phyloP scores from a whole-genome alignment of 2,329 filamentous ascomycete species.

The Monilinia polystroma region DNA sequence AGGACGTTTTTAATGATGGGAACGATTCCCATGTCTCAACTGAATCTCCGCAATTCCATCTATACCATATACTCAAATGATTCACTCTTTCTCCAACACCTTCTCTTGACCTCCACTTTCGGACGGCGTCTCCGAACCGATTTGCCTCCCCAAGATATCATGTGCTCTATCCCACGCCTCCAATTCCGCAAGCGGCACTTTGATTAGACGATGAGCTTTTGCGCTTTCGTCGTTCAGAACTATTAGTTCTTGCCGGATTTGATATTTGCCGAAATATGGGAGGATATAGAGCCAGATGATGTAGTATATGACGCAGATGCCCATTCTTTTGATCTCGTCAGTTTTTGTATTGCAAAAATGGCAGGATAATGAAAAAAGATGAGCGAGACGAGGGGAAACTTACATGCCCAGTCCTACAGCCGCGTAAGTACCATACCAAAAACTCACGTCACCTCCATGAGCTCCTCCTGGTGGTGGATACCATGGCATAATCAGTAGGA shows the following conservation, averaged over 20 bases:
- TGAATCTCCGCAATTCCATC: not conserved
- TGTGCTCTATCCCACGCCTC: slow-evolving; percentile 58
- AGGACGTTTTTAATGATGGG: no score
- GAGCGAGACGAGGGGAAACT: slow-evolving; percentile 40
- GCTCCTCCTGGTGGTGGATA: slow-evolving; percentile 62
- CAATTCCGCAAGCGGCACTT: slow-evolving; percentile 52
- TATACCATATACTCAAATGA: no score
- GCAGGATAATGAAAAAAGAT: not conserved
- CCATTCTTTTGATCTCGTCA: slow-evolving; percentile 43
- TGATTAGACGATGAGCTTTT: slow-evolving; percentile 50
- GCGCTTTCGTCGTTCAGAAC: slow-evolving; percentile 49
- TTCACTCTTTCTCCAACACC: not conserved
- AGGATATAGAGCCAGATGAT: slow-evolving; percentile 56
- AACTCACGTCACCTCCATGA: slow-evolving; percentile 64
- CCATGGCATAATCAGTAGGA: slow-evolving; percentile 69
- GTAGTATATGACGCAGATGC: slow-evolving; percentile 57
- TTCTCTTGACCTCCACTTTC: not conserved
- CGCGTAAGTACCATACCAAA: slow-evolving; percentile 72
- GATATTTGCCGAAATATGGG: slow-evolving; percentile 53
- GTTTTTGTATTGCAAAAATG: not conserved
- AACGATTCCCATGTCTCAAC: not conserved
- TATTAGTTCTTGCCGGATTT: slow-evolving; percentile 55
- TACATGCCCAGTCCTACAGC: slow-evolving; percentile 64
- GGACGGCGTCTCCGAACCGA: not conserved
- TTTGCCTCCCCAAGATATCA: slow-evolving; percentile 44